phyloP scores from a whole-genome alignment of 108 stramenopile species.

The Skeletonema menzelii region DNA sequence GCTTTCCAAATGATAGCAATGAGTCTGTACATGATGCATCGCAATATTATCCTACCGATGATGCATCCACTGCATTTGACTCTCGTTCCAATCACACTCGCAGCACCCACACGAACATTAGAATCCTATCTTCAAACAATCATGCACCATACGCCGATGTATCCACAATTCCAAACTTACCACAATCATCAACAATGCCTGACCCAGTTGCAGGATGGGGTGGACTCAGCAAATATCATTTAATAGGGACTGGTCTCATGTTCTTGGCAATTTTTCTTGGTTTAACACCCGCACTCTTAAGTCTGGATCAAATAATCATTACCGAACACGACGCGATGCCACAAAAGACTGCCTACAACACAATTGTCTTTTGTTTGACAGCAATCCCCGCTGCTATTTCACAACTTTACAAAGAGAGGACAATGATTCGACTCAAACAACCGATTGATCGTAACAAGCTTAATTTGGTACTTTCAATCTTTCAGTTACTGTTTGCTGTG shows the following conservation, averaged over 20 bases:
- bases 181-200: conserved; percentile 8
- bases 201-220: conserved; percentile 62
- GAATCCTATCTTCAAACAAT: neutral
- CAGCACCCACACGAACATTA: conserved; percentile 1
- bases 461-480: conserved; percentile 70
- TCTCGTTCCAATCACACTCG: neutral
- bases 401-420: conserved; percentile 84
- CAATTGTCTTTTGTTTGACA: conserved; percentile 65
- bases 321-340: conserved; percentile 63
- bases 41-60: neutral
- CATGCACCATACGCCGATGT: conserved; percentile 9
- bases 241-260: conserved; percentile 63
- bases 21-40: neutral
- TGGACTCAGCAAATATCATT: conserved; percentile 63
- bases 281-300: conserved; percentile 61
- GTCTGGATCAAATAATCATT: conserved; percentile 61
- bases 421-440: conserved; percentile 69
- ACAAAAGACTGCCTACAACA: conserved; percentile 71
- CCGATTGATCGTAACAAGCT: conserved; percentile 76
- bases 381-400: conserved; percentile 77
- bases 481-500: conserved; percentile 76
- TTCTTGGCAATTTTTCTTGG: conserved; percentile 71
- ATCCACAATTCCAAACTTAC: conserved; percentile 8
- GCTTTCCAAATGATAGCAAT: conserved; percentile 2
- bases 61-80: neutral